Base-by-base conservation (phyloP, 371 early-diverging fungal genomes). In the Parasitella parasitica region DNA sequence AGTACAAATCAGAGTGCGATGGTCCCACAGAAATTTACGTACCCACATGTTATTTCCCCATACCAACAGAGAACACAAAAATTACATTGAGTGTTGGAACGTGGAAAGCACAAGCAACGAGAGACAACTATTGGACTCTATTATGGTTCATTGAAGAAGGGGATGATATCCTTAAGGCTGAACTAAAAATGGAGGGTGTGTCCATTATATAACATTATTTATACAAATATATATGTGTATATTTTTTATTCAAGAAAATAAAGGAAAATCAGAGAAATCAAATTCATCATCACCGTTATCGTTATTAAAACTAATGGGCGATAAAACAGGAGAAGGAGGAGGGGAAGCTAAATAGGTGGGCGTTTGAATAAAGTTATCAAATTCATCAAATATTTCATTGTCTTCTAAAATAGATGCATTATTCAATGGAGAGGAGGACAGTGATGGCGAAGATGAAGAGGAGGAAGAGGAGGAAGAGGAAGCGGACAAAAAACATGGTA, bases 21-120 rank as follows among this genome's bases (percentile, higher is more conserved):
- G 57, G 53, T 12, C 60, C 60, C 6, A 66, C 71, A 13, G 71
- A 66, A 30, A 49, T 70, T 22, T 59, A 66, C 57, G 35, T 66
- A 5, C 70, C 70, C 5, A 51, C n/a, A 12, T 36, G 66, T 11
- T 54, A 59, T 55, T 70, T 65, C 16, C 70, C 70, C 15, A 27
- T 55, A 18, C 54, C 63, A 16, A 36, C 59, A 12, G 49, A 63
- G 18, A 24, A 46, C 8, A 59, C 68, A 7, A 55, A 63, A 34
- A 56, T 70, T 3, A 28, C 28, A 5, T 34, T 55, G 0, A 54
- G 4, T 6, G 16, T 28, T 28, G 70, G 70, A 6, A 18, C 43
- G 0, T 70, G 62, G 65, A 39, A 54, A n/a, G 30, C 48, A 2
- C 18, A 55, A 3, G 18, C 24, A 0, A n/a, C 32, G 2, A 35